A percentile compares a stretch with the other conserved stretches of the same genome.
Evolutionary conservation across 2,329 filamentous ascomycete species (phyloP).

Genomic region (Botryotinia narcissicola): DNA sequence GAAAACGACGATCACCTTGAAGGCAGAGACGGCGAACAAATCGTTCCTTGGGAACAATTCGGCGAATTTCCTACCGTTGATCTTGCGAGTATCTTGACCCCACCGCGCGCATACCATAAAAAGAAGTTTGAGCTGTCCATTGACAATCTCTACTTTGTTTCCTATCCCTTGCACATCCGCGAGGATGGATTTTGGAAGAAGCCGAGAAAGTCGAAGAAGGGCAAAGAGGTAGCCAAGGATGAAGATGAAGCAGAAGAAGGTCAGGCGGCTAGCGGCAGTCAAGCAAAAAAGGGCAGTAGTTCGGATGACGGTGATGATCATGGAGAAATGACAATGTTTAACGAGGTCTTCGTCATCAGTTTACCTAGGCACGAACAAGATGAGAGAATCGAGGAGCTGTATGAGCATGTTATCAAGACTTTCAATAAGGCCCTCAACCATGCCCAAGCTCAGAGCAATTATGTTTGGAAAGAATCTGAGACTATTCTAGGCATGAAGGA

Average conservation of each 20-base stretch:
- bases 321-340: slow-evolving; percentile 85
- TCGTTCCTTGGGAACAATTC: slow-evolving; percentile 69
- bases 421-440: slow-evolving; percentile 90
- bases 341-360: slow-evolving; percentile 88
- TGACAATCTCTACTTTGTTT: slow-evolving; percentile 76
- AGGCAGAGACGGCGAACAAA: slow-evolving; percentile 54
- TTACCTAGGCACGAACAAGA: slow-evolving; percentile 76
- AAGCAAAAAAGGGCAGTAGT: slow-evolving; percentile 32
- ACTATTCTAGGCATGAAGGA: slow-evolving; percentile 78
- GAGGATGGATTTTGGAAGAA: slow-evolving; percentile 76
- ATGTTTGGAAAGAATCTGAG: slow-evolving; percentile 89
- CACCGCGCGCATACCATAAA: slow-evolving; percentile 74
- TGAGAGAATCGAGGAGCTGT: slow-evolving; percentile 72
- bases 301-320: slow-evolving; percentile 33
- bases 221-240: slow-evolving; percentile 30
- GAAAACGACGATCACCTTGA: slow-evolving; percentile 46
- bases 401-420: slow-evolving; percentile 86
- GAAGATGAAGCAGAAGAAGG: slow-evolving; percentile 23
- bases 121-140: slow-evolving; percentile 77
- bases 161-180: slow-evolving; percentile 78
- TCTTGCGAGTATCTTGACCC: slow-evolving; percentile 76
- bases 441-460: slow-evolving; percentile 84
- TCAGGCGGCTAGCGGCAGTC: slow-evolving; percentile 17
- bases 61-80: slow-evolving; percentile 73
- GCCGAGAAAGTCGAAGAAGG: slow-evolving; percentile 44